Conservation (phyloP, 1,284 basidiomycete species). For the Microbotryomycetes sp. region DNA sequence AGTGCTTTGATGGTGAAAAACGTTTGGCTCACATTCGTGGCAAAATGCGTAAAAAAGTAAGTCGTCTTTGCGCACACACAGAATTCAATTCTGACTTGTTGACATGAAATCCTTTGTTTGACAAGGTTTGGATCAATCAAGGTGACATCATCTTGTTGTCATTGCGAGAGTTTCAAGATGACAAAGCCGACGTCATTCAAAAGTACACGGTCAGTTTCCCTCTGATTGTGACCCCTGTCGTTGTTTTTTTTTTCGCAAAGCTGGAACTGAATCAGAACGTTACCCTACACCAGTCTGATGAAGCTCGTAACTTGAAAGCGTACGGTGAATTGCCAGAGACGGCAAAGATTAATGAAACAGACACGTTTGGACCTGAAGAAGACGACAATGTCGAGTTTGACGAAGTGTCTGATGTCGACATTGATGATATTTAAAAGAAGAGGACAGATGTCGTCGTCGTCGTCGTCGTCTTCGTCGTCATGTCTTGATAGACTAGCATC, state of each 20-base stretch:
- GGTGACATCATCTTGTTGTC: constrained; percentile 97
- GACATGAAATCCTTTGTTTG: background rate
- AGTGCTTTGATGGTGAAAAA: constrained; percentile 98
- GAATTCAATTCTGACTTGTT: background rate
- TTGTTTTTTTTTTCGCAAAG: background rate
- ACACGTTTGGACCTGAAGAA: constrained; percentile 74
- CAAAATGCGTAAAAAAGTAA: constrained; percentile 97
- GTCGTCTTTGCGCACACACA: constrained; percentile 34
- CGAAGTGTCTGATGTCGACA: constrained; percentile 23
- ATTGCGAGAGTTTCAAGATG: constrained; percentile 97
- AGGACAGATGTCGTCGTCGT: no score
- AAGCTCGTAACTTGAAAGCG: constrained; percentile 84
- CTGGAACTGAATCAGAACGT: no score
- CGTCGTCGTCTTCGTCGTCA: no score
- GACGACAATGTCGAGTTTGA: constrained; percentile 31
- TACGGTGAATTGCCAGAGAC: constrained; percentile 97
- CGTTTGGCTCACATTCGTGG: constrained; percentile 96
- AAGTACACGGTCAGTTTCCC: constrained; percentile 65
- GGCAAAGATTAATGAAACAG: constrained; percentile 98
- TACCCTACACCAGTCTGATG: constrained; percentile 41
- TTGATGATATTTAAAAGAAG: constrained; percentile 1
- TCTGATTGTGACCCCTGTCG: background rate
- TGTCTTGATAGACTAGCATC: no score
- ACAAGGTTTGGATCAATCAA: constrained; percentile 93
- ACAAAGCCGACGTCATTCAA: constrained; percentile 98